Conservation (phyloP, 371 early-diverging fungal genomes). For the Mucor mucedo region DNA sequence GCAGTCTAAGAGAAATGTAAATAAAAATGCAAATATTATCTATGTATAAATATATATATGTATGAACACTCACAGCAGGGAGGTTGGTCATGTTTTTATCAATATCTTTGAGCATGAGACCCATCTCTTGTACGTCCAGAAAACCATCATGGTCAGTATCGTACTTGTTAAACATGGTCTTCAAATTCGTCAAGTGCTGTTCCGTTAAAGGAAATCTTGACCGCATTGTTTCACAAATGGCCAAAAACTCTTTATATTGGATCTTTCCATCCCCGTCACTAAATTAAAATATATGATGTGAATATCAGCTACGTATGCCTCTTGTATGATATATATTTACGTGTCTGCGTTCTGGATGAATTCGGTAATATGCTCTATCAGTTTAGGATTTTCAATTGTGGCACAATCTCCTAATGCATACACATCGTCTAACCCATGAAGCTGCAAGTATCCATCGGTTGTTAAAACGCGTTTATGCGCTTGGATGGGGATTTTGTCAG, state of each 20-base stretch:
- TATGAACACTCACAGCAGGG: conserved; percentile 64
- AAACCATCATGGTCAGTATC: conserved; percentile 64
- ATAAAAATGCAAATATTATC: not conserved
- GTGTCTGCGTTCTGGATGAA: conserved; percentile 57
- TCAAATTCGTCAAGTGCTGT: conserved; percentile 57
- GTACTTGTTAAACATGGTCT: conserved; percentile 59
- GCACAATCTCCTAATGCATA: conserved; percentile 93
- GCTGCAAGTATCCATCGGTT: conserved; percentile 75
- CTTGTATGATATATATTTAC: conserved; percentile 24
- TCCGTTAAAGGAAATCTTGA: conserved; percentile 58
- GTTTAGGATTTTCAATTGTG: conserved; percentile 73
- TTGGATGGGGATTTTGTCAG: conserved; percentile 58
- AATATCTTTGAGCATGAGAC: conserved; percentile 59
- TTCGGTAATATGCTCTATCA: conserved; percentile 58
- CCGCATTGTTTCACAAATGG: conserved; percentile 33
- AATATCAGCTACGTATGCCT: not conserved
- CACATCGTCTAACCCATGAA: conserved; percentile 68
- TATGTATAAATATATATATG: not conserved
- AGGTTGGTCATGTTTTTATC: conserved; percentile 73
- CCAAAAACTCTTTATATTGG: conserved; percentile 27
- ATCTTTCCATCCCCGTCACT: conserved; percentile 56
- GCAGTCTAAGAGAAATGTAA: conserved; percentile 63
- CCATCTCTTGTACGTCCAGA: conserved; percentile 69
- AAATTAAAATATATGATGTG: not conserved
- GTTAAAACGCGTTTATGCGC: conserved; percentile 68